Evolutionary conservation across 176 grass and related monocot genomes (phyloP).

Genomic region (Bonia amplexicaulis): DNA sequence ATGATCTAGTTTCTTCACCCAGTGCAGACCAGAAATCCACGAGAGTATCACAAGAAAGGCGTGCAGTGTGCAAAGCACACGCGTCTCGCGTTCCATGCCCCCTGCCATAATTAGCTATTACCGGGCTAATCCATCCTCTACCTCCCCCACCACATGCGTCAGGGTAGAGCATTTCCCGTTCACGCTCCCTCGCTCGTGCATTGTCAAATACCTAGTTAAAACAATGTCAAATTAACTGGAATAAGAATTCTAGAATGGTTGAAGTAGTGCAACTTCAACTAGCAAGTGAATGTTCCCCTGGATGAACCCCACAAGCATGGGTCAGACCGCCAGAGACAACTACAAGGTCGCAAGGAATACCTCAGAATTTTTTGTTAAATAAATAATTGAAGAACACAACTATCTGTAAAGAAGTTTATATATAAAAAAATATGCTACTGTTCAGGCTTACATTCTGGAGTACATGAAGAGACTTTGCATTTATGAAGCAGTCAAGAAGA

Average conservation of each 20-base stretch:
- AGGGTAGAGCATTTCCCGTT: conserved; percentile 84
- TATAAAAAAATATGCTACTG: background rate
- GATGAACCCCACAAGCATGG: background rate
- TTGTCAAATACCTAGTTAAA: conserved; percentile 79
- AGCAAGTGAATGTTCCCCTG: background rate
- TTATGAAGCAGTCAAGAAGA: conserved; percentile 69
- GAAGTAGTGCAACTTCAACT: background rate
- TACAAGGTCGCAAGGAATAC: background rate
- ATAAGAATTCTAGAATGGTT: background rate
- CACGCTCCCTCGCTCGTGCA: conserved; percentile 73
- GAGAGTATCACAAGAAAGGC: conserved; percentile 78
- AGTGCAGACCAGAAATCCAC: conserved; percentile 81
- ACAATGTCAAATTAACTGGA: background rate
- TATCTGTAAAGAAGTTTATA: background rate
- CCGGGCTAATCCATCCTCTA: conserved; percentile 87
- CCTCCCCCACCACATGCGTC: conserved; percentile 79
- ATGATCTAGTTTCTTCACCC: conserved; percentile 65
- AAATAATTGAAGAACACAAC: background rate
- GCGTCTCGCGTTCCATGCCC: conserved; percentile 73
- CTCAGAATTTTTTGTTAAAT: background rate
- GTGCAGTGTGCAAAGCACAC: conserved; percentile 82
- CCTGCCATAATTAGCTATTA: conserved; percentile 61
- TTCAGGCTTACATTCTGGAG: conserved; percentile 68
- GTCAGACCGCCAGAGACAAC: background rate
- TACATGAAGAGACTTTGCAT: conserved; percentile 59